These are phyloP conservation scores for Trametes cinnabarina DNA, from an alignment of 768 basidiomycete species.

Conservation along the genomic window DNA sequence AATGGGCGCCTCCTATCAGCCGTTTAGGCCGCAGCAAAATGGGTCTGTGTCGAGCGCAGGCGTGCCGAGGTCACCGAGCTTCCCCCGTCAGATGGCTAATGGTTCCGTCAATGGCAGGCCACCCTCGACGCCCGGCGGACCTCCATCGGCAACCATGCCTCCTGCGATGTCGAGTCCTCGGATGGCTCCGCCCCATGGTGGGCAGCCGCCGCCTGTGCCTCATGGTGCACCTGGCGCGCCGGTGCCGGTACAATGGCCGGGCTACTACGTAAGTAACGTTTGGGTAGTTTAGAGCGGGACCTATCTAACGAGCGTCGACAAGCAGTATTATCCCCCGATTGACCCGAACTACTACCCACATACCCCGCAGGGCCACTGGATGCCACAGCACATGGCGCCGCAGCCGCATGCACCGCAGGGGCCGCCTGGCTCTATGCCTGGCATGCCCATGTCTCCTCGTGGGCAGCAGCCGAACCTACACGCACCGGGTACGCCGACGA, in stretches of 20 bases:
- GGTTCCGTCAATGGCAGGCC: slow-evolving; percentile 50
- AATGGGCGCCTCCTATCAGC: slow-evolving; percentile 41
- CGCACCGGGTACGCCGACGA: slow-evolving; percentile 66
- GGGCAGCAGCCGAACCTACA: slow-evolving; percentile 52
- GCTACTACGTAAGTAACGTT: slow-evolving; percentile 54
- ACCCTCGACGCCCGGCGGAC: slow-evolving; percentile 13
- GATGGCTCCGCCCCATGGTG: slow-evolving; percentile 55
- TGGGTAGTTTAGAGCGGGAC: neutral
- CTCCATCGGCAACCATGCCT: slow-evolving; percentile 36
- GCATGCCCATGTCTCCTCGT: slow-evolving; percentile 67
- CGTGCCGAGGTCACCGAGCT: slow-evolving; percentile 64
- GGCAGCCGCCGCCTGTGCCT: slow-evolving; percentile 52
- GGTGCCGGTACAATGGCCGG: slow-evolving; percentile 41
- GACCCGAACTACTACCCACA: slow-evolving; percentile 43
- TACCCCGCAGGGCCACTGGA: slow-evolving; percentile 29
- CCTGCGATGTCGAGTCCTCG: slow-evolving; percentile 66
- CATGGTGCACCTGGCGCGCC: slow-evolving; percentile 37
- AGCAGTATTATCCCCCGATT: slow-evolving; percentile 43
- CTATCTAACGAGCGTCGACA: slow-evolving; percentile 6
- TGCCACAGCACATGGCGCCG: slow-evolving; percentile 32
- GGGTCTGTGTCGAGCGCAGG: slow-evolving; percentile 18
- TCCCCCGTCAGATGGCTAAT: slow-evolving; percentile 60
- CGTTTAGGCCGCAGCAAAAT: slow-evolving; percentile 45
- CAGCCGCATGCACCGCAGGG: slow-evolving; percentile 38
- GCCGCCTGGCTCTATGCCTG: slow-evolving; percentile 35